Evolutionary conservation across 139 green algal genomes (phyloP), one percentile per base, ranked within the genome.

Genomic region (Tetraselmis chui): DNA sequence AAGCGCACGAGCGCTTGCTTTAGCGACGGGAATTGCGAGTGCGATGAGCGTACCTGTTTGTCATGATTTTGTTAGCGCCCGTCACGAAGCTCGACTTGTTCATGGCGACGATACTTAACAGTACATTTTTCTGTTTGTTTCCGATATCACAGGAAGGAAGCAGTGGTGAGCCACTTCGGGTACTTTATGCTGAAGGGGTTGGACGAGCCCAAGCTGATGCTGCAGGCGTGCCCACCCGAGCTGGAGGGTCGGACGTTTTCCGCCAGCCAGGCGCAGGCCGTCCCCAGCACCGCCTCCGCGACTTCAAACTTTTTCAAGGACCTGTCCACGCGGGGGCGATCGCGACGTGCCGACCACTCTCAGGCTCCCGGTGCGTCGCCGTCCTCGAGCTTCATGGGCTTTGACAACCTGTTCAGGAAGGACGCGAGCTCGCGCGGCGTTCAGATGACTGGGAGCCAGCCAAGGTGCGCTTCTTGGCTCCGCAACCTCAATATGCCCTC

Each of bases 101-200:
- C n/a, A n/a, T n/a, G n/a, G n/a, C n/a, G n/a, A n/a, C n/a, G n/a
- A n/a, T n/a, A n/a, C n/a, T n/a, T n/a, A n/a, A n/a, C n/a, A n/a
- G n/a, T n/a, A n/a, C n/a, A n/a, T n/a, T n/a, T n/a, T n/a, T n/a
- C n/a, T n/a, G n/a, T n/a, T n/a, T n/a, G n/a, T 67, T 18, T 67
- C 45, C 45, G 11, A 67, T 67, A 67, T 67, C 45, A 67, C 45
- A 67, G 45, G 45, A 67, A 67, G 45, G 45, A 67, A 18, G 45
- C 45, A 5, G 45, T 67, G 5, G 45, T 92, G 26, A 58, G 79
- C 1, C 82, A 81, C 18, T 77, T 91, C n/a, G 88, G 88, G 1
- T 85, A 90, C 59, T 88, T 89, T 67, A 76, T 86, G 31, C 80
- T 92, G 78, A 92, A 92, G 86, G 86, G 86, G 5, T 32, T 91